Percentiles rank a stretch among this genome's conserved stretches.
phyloP scores from a whole-genome alignment of 768 basidiomycete species.

The Daedalea quercina region DNA sequence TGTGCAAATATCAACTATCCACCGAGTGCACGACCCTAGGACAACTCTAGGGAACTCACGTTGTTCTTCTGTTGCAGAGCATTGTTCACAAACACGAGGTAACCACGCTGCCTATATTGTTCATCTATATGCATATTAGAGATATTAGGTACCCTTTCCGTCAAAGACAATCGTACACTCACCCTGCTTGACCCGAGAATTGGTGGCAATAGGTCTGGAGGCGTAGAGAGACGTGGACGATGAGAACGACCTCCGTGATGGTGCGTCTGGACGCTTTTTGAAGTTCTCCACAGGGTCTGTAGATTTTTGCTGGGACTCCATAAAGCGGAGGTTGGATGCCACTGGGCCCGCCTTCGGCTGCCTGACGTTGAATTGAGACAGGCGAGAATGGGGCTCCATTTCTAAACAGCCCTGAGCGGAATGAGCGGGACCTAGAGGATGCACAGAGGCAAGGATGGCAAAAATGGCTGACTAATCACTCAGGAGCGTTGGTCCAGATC shows the following conservation, averaged over 20 bases:
- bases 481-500: neutral
- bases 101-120: constrained; percentile 74
- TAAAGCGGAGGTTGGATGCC: constrained; percentile 37
- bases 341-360: constrained; percentile 61
- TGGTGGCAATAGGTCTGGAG: constrained; percentile 65
- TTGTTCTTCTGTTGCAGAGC: constrained; percentile 68
- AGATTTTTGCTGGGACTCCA: constrained; percentile 28
- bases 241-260: constrained; percentile 15
- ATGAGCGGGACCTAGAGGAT: neutral
- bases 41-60: constrained; percentile 37
- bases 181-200: constrained; percentile 64
- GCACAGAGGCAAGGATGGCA: constrained; percentile 6
- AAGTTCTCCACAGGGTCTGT: constrained; percentile 39
- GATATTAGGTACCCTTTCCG: neutral
- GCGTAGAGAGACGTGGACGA: constrained; percentile 18
- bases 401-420: constrained; percentile 1
- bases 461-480: constrained; percentile 14
- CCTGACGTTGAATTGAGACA: constrained; percentile 70
- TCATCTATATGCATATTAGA: constrained; percentile 56
- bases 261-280: constrained; percentile 29
- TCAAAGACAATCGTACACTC: neutral
- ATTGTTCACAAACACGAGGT: constrained; percentile 75
- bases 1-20: constrained; percentile 24
- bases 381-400: constrained; percentile 78
- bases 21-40: constrained; percentile 7